Percentiles rank a stretch among this genome's conserved stretches.
Evolutionary conservation across 345 rosid genomes (phyloP).

Genomic region (Pugionium cornutum): DNA sequence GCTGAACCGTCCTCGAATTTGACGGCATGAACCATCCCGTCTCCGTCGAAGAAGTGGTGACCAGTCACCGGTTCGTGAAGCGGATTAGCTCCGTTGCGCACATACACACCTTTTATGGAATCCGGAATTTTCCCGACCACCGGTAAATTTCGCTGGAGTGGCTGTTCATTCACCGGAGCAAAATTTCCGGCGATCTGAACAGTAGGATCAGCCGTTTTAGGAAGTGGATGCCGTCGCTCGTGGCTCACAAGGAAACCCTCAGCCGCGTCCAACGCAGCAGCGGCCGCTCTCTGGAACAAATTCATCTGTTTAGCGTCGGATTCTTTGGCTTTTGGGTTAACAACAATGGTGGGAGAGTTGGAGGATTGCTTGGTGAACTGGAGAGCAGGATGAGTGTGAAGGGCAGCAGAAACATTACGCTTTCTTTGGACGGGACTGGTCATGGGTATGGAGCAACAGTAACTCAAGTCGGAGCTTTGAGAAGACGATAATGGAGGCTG

Average conservation of each 20-base stretch:
- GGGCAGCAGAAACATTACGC: conserved; percentile 45
- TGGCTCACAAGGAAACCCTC: conserved; percentile 60
- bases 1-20: conserved; percentile 55
- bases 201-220: conserved; percentile 69
- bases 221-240: conserved; percentile 63
- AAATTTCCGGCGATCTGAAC: conserved; percentile 82
- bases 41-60: conserved; percentile 93
- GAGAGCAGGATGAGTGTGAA: conserved; percentile 57
- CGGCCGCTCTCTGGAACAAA: conserved; percentile 55
- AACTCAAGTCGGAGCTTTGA: conserved; percentile 31
- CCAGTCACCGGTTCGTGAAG: conserved; percentile 82
- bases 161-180: conserved; percentile 74
- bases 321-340: conserved; percentile 25
- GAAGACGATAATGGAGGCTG: conserved; percentile 39
- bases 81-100: conserved; percentile 87
- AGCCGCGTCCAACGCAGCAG: conserved; percentile 56
- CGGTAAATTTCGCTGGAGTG: conserved; percentile 53
- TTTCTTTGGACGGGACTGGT: conserved; percentile 32
- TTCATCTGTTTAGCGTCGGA: conserved; percentile 48
- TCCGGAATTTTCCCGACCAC: conserved; percentile 66
- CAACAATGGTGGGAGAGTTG: conserved; percentile 39
- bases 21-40: conserved; percentile 91
- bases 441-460: conserved; percentile 34
- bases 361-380: conserved; percentile 53
- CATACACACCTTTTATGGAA: conserved; percentile 64